phyloP scores from a whole-genome alignment of 2,329 filamentous ascomycete genomes.

The Claviceps arundinis region DNA sequence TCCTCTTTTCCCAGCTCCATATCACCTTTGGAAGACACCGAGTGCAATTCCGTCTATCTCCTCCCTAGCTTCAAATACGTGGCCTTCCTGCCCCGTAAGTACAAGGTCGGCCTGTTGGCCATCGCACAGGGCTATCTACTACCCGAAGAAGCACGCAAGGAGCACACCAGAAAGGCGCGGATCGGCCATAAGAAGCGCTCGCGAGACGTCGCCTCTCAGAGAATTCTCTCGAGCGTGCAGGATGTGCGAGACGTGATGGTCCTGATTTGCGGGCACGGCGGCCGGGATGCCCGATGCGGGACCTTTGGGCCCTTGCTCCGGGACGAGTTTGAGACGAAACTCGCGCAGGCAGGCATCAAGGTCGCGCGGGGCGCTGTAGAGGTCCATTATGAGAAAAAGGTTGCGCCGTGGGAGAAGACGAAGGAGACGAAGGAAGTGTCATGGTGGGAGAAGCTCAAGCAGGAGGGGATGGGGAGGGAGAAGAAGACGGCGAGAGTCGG shows the following conservation, averaged over 20 bases:
- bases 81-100: slow-evolving; percentile 52
- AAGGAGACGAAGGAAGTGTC: slow-evolving; percentile 10
- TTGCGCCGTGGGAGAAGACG: neutral
- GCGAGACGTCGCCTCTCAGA: slow-evolving; percentile 38
- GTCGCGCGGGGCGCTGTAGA: slow-evolving; percentile 34
- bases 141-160: slow-evolving; percentile 46
- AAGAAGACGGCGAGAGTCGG: slow-evolving; percentile 44
- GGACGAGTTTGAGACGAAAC: slow-evolving; percentile 51
- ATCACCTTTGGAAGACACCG: slow-evolving; percentile 29
- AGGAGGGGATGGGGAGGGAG: slow-evolving; percentile 7
- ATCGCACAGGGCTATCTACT: slow-evolving; percentile 54
- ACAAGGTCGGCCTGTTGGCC: slow-evolving; percentile 39
- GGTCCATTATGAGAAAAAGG: slow-evolving; percentile 10
- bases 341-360: slow-evolving; percentile 35
- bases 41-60: slow-evolving; percentile 56
- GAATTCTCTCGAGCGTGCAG: slow-evolving; percentile 40
- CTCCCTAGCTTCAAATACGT: slow-evolving; percentile 77
- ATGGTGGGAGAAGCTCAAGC: neutral
- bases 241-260: slow-evolving; percentile 59
- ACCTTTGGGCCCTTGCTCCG: slow-evolving; percentile 61
- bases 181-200: slow-evolving; percentile 39
- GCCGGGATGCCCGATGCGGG: slow-evolving; percentile 72
- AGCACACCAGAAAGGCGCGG: slow-evolving; percentile 45
- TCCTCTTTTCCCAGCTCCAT: slow-evolving; percentile 55
- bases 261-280: slow-evolving; percentile 77